These are phyloP conservation scores for Globisporangium echinulatum DNA, from an alignment of 352 stramenopile species.

Conservation along the genomic window DNA sequence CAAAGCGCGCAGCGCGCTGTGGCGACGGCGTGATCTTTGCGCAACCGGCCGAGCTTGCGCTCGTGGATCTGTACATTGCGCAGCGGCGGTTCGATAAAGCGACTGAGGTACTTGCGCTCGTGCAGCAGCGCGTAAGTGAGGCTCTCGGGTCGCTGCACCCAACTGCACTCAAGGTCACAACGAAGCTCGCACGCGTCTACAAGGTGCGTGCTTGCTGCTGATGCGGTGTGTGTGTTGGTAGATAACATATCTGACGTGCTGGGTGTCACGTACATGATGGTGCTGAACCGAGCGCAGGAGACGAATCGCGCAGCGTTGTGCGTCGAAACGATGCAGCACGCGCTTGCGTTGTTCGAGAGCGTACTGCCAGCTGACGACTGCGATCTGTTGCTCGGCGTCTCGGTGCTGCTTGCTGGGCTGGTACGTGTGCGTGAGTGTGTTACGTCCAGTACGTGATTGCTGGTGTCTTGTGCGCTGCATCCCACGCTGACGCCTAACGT, in stretches of 20 bases:
- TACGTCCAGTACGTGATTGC: no score
- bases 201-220: constrained; percentile 12
- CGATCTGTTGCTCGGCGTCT: constrained; percentile 31
- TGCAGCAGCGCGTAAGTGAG: constrained; percentile 21
- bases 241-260: background rate
- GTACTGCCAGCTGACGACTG: constrained; percentile 29
- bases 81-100: constrained; percentile 58
- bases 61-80: constrained; percentile 47
- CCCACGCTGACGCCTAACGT: background rate
- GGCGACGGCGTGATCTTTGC: constrained; percentile 39
- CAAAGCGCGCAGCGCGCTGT: constrained; percentile 29
- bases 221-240: background rate
- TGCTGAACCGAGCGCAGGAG: constrained; percentile 14
- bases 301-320: constrained; percentile 17
- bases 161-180: constrained; percentile 51
- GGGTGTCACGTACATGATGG: background rate
- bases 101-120: constrained; percentile 22
- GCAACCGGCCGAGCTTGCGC: constrained; percentile 40
- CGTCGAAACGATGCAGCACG: constrained; percentile 19
- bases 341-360: constrained; percentile 30
- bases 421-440: constrained; percentile 14
- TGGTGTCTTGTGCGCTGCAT: background rate
- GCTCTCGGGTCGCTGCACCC: constrained; percentile 40
- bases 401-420: constrained; percentile 36
- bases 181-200: constrained; percentile 26